Base-by-base conservation (phyloP, 768 basidiomycete genomes). In the Auriscalpium microsporum region DNA sequence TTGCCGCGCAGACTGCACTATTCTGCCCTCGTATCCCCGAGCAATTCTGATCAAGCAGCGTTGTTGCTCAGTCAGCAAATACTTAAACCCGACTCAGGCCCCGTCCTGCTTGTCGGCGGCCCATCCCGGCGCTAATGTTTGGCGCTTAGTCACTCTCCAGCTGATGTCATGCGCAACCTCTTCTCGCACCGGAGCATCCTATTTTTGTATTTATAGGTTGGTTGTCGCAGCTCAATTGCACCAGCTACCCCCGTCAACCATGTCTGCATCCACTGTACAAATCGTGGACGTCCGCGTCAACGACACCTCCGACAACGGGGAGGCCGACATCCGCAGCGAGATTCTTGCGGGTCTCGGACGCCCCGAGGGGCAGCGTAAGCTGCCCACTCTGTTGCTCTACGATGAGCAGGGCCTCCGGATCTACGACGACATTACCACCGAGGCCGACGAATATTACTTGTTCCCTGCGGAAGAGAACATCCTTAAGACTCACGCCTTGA, bases 391-490 rank as follows among this genome's bases (percentile, higher is more conserved):
- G 68, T 76, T 94, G 10, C 75, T 96, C 10, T 97, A 98, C 71
- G 83, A 93, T 60, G 87, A 94, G 64, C 76, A 73, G 19, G 96
- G 96, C 0, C 75, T 99, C 53, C 78, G 82, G 68, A 75, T 94
- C 14, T 95, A 93, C 72, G 93, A 94, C 71, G 76, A 81, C 40
- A 88, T 94, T 49, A 93, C 92, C 2, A 86, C 85, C 8, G 72
- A 81, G 33, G 86, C 78, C 1, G 75, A 79, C 10, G 87, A 92
- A 64, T 99, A 99, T 67, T 98, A 98, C 67, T 76, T 94, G 37
- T 99, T 94, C 68, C 71, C 75, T 3, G 90, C 90, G 0, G 96
- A 98, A 69, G 86, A 95, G 65, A 78, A 84, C 56, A 88, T 99
- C 56, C 74, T 98, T 59, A 84, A 82, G 69, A 73, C 67, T 23